Evolutionary conservation across 2,329 filamentous ascomycete genomes (phyloP), one percentile per base, ranked within the genome.

Genomic region (Pyrenophora tritici-repentis): DNA sequence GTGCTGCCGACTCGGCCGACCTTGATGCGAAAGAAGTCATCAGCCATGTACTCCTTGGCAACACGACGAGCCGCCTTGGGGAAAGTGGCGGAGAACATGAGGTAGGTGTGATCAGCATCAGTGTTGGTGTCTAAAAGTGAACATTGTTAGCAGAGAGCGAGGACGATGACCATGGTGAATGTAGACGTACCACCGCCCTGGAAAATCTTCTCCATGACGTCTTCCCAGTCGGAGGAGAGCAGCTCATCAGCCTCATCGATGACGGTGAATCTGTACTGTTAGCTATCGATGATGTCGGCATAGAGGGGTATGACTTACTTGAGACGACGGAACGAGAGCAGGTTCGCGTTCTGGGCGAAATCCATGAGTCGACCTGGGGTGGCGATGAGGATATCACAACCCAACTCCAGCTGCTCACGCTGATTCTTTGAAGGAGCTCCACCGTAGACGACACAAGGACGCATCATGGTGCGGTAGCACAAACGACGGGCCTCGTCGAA

Each of bases 81-180:
- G 74, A 99, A 97, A 0, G 94, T 97, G 1, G 94, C 94, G 0
- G 91, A 96, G 73, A 97, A 97, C 78, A 99, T 88, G 75, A 96
- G 81, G 72, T 84, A 86, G 6, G 79, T 78, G 60, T 87, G 84
- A 51, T 88, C 85, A 6, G 79, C 83, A 64, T 88, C 91, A 49
- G 89, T 85, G 55, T 96, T 96, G 77, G 73, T 85, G 81, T 96
- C 77, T 79, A 29, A 10, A 29, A 29, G 53, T 3, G 33, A 18
- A 4, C n/a, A 5, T 9, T 12, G 22, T 63, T 31, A 63, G 66
- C 55, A 39, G 32, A 38, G 16, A 14, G 33, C 31, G 7, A 3
- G 13, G 3, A 49, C 37, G 42, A 16, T 39, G 10, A 77, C 7
- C 6, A 10, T 17, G 2, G 5, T 16, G 41, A 9, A 24, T 35